Conservation (phyloP, 768 basidiomycete genomes). For the Psilocybe azurescens region DNA sequence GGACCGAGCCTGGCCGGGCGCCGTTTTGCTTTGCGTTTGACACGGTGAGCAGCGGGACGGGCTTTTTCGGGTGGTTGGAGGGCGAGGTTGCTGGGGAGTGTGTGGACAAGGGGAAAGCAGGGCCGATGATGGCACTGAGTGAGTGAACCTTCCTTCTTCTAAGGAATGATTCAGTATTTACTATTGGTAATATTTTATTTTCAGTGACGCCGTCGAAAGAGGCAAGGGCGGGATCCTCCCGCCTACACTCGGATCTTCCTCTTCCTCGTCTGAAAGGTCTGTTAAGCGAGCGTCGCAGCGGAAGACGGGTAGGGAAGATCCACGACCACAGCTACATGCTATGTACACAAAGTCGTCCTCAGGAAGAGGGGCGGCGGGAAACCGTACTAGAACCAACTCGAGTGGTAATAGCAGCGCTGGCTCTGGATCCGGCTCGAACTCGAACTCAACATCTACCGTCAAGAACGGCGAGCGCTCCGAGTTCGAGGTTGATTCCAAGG, state of each 20-base stretch:
- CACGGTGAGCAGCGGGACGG: constrained; percentile 36
- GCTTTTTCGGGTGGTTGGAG: constrained; percentile 81
- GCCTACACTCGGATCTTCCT: not conserved
- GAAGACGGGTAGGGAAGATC: too few species aligned
- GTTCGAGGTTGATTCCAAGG: not conserved
- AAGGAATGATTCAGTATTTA: not conserved
- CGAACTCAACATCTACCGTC: not conserved
- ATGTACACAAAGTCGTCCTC: not conserved
- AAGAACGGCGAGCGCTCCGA: constrained; percentile 5
- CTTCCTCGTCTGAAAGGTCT: too few species aligned
- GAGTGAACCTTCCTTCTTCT: not conserved
- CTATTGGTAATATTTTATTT: not conserved
- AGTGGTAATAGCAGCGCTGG: constrained; percentile 9
- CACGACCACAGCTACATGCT: not conserved
- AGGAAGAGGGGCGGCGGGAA: not conserved
- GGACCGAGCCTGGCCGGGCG: constrained; percentile 53
- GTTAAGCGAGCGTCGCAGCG: too few species aligned
- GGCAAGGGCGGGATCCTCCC: constrained; percentile 18
- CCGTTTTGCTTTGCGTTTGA: constrained; percentile 80
- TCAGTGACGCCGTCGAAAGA: constrained; percentile 21
- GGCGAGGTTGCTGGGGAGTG: constrained; percentile 39
- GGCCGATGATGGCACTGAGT: not conserved
- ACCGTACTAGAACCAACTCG: not conserved
- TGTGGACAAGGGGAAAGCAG: not conserved
- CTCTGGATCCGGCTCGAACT: not conserved